These are phyloP conservation scores for Lachnellula subtilissima DNA, from an alignment of 2,329 filamentous ascomycete genomes.

Conservation along the genomic window DNA sequence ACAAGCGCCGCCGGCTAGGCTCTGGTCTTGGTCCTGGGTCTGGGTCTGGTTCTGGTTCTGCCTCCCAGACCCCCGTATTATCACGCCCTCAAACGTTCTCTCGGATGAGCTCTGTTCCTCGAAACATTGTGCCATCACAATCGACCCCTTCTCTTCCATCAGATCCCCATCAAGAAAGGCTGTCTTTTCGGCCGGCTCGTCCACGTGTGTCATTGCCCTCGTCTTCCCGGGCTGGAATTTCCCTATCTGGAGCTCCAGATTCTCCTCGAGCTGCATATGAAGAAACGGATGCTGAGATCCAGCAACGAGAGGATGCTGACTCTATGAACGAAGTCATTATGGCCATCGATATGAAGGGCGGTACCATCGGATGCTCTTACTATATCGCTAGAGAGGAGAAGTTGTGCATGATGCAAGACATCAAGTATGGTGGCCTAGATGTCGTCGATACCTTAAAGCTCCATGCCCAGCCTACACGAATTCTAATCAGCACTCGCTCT, in stretches of 20 bases:
- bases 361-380: slow-evolving; percentile 76
- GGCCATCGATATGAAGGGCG: slow-evolving; percentile 69
- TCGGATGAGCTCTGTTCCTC: slow-evolving; percentile 16
- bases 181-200: slow-evolving; percentile 12
- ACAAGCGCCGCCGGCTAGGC: slow-evolving; percentile 23
- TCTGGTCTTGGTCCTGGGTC: slow-evolving; percentile 11
- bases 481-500: slow-evolving; percentile 42
- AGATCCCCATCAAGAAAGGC: slow-evolving; percentile 14
- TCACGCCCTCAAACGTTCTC: slow-evolving; percentile 15
- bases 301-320: slow-evolving; percentile 41
- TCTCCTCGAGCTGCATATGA: slow-evolving; percentile 4
- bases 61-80: slow-evolving; percentile 8
- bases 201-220: neutral
- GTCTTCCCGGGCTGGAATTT: slow-evolving; percentile 5
- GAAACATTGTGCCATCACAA: slow-evolving; percentile 1
- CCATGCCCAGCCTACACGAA: slow-evolving; percentile 49
- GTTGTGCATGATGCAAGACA: slow-evolving; percentile 73
- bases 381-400: slow-evolving; percentile 67
- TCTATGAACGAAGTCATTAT: slow-evolving; percentile 66
- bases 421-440: slow-evolving; percentile 63
- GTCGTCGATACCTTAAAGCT: slow-evolving; percentile 58
- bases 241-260: slow-evolving; percentile 9
- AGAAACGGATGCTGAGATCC: slow-evolving; percentile 31
- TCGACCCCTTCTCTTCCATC: slow-evolving; percentile 19
- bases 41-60: neutral